Base-by-base conservation (phyloP, 2,329 filamentous ascomycete genomes). In the Whalleya microplaca region DNA sequence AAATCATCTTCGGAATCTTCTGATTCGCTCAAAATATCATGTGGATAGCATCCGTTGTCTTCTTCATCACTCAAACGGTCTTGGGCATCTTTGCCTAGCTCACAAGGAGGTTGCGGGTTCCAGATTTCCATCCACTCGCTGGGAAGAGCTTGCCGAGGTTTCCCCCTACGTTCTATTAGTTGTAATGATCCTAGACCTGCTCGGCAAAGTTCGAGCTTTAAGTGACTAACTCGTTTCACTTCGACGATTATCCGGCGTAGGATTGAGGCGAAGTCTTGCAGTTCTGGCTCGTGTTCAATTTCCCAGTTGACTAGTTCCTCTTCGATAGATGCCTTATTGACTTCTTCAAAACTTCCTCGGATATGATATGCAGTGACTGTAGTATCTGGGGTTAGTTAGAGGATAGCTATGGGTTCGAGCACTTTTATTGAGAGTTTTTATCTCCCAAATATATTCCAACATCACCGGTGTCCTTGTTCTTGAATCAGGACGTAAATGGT, bases 201-300 rank as follows among this genome's bases (percentile, higher is more conserved):
- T 58, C 65, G 59, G 40, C 54, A 63, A 12, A 65, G 41, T 29
- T 65, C 61, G 8, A 67, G 59, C 40, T 64, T 64, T n/a, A 63
- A 23, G 45, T 63, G 62, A 14, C 61, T 57, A 40, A 48, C 53
- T 32, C 59, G 53, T 40, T 66, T 64, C 37, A 58, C 56, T 37
- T 66, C 64, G 21, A 58, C 45, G 18, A 63, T 59, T 9, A 67
- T 42, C 40, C 58, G 51, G 19, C 49, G 59, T 18, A 68, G 44
- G n/a, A 60, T 41, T 6, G 57, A 51, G 14, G 61, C 64, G 18
- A 64, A 65, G 10, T 20, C 58, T 19, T 55, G 61, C 16, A 68
- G 50, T 3, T 66, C 56, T 19, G 40, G 41, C 45, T 61, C 50
- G 29, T 67, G 59, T 8, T 57, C 41, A 8, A 37, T 45, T 53